Evolutionary conservation across 1,284 basidiomycete genomes (phyloP), one percentile per base, ranked within the genome.

Genomic region (Agaricales sp.): DNA sequence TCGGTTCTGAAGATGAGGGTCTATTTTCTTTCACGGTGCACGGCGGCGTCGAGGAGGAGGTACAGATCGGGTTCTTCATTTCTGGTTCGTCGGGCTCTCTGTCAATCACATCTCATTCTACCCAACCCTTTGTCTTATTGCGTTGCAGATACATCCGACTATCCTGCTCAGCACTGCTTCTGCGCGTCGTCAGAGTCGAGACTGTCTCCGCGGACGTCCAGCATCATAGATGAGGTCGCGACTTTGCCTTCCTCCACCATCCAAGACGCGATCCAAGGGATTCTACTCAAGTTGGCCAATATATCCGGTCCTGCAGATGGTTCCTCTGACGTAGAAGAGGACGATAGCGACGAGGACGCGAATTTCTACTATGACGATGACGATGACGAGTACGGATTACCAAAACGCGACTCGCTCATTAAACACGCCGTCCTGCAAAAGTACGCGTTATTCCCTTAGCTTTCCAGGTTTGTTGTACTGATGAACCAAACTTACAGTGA

Each of bases 101-200:
- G 22, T 21, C 16, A 46, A 43, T 50, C 23, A n/a, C 18, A 16
- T 50, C 24, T 39, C 30, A 49, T 35, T 14, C 52, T 19, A 50
- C 44, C 22, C 12, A 0, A 37, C 50, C 12, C 48, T 23, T 43
- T 43, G 20, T 3, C n/a, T 41, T 23, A 19, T 46, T 14, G 16
- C 30, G 30, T 35, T 43, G n/a, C 50, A 79, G 80, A 82, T 54
- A 75, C 78, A 1, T 77, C 80, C 6, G 77, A 79, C 50, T 83
- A 83, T 56, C 80, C 80, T 2, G 66, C 65, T 20, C 67, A 64
- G 50, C 80, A 83, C 54, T 64, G 67, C 0, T 71, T 72, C 52
- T 75, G 79, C 55, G 70, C 75, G 24, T 78, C 75, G 48, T 68
- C 71, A 16, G 44, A 45, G 8, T 45, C 64, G 69, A 38, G 72